A percentile compares a stretch with the other conserved stretches of the same genome.
Conservation (phyloP, 345 rosid genomes). For the Lumnitzera racemosa region DNA sequence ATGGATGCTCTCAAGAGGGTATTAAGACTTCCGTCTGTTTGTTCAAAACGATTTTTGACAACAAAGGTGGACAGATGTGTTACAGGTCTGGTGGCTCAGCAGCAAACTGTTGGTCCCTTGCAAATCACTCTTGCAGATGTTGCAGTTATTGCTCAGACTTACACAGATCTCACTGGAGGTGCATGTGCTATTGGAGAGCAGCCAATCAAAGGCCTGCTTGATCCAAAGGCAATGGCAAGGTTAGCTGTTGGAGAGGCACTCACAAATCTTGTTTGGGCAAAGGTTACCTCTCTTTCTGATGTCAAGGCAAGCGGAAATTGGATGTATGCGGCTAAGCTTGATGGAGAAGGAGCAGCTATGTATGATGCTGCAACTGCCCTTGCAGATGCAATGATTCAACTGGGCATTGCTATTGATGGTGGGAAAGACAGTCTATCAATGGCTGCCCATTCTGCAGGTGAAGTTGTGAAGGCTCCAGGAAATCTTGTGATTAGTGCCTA, state of each 20-base stretch:
- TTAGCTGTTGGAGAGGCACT: slow-evolving; percentile 90
- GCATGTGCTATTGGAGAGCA: slow-evolving; percentile 95
- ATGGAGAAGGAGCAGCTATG: slow-evolving; percentile 94
- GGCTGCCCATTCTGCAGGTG: slow-evolving; percentile 80
- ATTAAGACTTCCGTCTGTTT: slow-evolving; percentile 72
- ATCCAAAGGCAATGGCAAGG: slow-evolving; percentile 97
- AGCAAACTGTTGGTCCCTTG: slow-evolving; percentile 94
- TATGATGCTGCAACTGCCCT: slow-evolving; percentile 86
- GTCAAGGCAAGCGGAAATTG: slow-evolving; percentile 96
- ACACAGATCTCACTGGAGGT: slow-evolving; percentile 69
- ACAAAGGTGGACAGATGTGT: slow-evolving; percentile 94
- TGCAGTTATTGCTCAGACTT: slow-evolving; percentile 90
- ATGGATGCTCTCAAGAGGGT: slow-evolving; percentile 84
- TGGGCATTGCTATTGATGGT: slow-evolving; percentile 94
- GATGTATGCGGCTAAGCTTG: slow-evolving; percentile 98
- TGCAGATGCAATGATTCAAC: slow-evolving; percentile 82
- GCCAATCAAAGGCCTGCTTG: slow-evolving; percentile 75
- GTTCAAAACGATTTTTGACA: slow-evolving; percentile 80
- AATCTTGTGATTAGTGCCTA: slow-evolving; percentile 86
- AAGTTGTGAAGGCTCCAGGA: slow-evolving; percentile 93
- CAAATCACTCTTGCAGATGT: slow-evolving; percentile 91
- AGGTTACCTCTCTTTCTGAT: slow-evolving; percentile 78
- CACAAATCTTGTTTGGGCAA: slow-evolving; percentile 92
- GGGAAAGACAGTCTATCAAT: slow-evolving; percentile 94
- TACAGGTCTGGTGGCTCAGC: slow-evolving; percentile 96